Evolutionary conservation across 2,329 filamentous ascomycete genomes (phyloP), one percentile per base, ranked within the genome.

Genomic region (Harringtonia aguacate): DNA sequence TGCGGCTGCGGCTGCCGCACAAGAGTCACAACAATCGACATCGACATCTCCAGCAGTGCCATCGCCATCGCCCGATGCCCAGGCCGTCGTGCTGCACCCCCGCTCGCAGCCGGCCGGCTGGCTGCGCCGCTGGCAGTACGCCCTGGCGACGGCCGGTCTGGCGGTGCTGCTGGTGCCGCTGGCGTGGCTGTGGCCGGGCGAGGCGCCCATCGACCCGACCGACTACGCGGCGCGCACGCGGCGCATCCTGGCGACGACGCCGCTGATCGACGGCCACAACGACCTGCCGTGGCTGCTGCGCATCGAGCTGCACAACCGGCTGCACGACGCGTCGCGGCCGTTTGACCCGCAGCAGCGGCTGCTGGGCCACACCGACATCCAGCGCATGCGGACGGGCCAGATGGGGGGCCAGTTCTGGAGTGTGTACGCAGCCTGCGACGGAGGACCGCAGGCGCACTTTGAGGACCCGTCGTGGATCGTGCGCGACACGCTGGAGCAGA

Each of bases 391-490:
- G 22, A 48, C 57, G 36, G 58, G 56, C 10, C 50, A 49, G 35
- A 53, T 60, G 8, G 58, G 57, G 3, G 53, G 56, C 10, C 57
- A 59, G 44, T 60, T 60, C 45, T 60, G 58, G 57, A 27, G 18
- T 13, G 34, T 37, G 4, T 44, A 27, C 20, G 34, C 39, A 10
- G 44, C 56, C 28, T 58, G 55, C 35, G 52, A 56, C 34, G 43
- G 41, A 1, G 27, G n/a, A n/a, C n/a, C 42, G 10, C 52, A 58
- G 31, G 39, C 49, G 8, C 50, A 54, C 37, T 56, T 56, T 21
- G 52, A 56, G 34, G 51, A 56, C 30, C 30, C 30, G 15, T 41
- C 49, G 50, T 48, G 48, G 46, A 39, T 48, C 5, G 46, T 48
- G 8, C n/a, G 45, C 8, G 45, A 46, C 28, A 55, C 55, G 1